Percentiles rank a stretch among this genome's conserved stretches.
Conservation (phyloP, 768 basidiomycete genomes). For the Tulasnella sp. region DNA sequence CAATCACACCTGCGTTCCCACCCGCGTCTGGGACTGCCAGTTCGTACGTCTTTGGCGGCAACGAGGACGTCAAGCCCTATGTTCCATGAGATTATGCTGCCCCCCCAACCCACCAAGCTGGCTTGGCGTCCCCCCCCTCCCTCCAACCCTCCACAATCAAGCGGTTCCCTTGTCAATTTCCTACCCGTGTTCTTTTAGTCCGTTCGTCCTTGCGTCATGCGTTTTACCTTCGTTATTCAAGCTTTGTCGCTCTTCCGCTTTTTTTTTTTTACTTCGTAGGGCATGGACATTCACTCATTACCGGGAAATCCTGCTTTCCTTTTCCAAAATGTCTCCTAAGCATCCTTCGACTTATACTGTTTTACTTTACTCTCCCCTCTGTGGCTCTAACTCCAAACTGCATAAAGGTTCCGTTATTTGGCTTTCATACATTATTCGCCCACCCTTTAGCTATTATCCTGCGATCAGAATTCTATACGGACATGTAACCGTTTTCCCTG, state of each 20-base stretch:
- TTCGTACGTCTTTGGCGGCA: conserved; percentile 14
- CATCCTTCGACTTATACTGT: neutral
- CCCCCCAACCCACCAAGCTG: conserved; percentile 4
- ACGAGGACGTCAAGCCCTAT: conserved; percentile 13
- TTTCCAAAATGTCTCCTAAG: neutral
- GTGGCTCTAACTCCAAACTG: conserved; percentile 2
- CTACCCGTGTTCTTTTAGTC: neutral
- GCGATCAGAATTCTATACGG: neutral
- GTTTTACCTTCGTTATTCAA: neutral
- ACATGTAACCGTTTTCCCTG: neutral
- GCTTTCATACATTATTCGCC: neutral
- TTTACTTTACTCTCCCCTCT: neutral
- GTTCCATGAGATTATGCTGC: conserved; percentile 7
- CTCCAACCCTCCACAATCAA: neutral
- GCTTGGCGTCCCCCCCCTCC: neutral
- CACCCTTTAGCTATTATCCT: neutral
- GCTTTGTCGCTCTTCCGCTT: too few species aligned
- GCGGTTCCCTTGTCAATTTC: neutral
- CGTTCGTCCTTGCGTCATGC: neutral
- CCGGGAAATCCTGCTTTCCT: neutral
- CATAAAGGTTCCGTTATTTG: neutral
- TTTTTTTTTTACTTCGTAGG: neutral
- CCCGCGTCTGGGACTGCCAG: conserved; percentile 16
- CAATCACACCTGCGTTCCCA: conserved; percentile 10
- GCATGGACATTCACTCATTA: conserved; percentile 2